Evolutionary conservation across 2,329 filamentous ascomycete species (phyloP).

Genomic region (Aspergillus sp.): DNA sequence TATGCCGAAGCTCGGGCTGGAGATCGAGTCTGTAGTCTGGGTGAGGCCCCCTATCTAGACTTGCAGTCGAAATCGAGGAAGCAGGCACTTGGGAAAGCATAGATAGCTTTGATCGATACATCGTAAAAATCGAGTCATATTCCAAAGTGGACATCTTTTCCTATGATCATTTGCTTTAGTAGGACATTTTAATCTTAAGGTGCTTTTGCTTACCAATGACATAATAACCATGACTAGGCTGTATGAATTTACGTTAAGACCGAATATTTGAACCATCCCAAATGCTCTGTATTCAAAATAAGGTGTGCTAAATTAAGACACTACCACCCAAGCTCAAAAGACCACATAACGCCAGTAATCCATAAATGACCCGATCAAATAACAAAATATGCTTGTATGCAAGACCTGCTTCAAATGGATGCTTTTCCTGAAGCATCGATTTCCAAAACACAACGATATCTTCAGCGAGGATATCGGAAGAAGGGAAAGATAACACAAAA

Average conservation of each 20-base stretch:
- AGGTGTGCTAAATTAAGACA: background rate
- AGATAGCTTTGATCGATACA: background rate
- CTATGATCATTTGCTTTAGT: no score
- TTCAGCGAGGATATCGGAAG: background rate
- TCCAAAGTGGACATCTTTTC: no score
- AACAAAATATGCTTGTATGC: background rate
- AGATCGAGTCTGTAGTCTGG: conserved; percentile 51
- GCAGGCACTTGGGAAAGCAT: conserved; percentile 30
- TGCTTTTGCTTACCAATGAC: no score
- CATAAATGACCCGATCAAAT: background rate
- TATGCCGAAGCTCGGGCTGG: conserved; percentile 45
- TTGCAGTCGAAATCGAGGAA: conserved; percentile 37
- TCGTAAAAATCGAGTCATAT: no score
- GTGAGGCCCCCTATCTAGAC: conserved; percentile 54
- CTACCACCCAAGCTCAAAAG: background rate
- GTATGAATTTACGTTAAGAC: no score
- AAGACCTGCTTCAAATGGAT: background rate
- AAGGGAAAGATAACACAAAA: background rate
- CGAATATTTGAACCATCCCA: no score
- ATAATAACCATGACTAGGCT: no score
- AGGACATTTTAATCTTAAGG: no score
- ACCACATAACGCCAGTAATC: background rate
- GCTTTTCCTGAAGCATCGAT: background rate
- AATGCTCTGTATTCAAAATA: background rate
- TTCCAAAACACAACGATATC: background rate